phyloP scores from a whole-genome alignment of 495 filamentous ascomycete species.

The Penicillium subrubescens region DNA sequence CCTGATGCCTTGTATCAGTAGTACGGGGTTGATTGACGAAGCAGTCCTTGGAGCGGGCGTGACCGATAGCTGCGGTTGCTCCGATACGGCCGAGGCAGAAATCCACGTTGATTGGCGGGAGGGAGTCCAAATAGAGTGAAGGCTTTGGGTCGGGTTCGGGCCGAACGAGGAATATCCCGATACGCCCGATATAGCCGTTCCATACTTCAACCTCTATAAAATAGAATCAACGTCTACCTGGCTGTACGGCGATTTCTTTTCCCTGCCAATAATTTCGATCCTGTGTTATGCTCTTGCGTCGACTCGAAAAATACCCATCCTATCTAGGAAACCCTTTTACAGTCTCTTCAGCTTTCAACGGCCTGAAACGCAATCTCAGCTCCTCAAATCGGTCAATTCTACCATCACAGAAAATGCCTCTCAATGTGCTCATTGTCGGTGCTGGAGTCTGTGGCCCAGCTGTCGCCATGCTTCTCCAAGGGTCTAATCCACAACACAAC shows the following conservation, averaged over 20 bases:
- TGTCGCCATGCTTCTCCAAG: constrained; percentile 6
- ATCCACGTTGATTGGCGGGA: neutral
- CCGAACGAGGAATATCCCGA: constrained; percentile 9
- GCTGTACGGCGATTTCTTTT: neutral
- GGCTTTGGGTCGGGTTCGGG: neutral
- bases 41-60: neutral
- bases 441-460: constrained; percentile 9
- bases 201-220: neutral
- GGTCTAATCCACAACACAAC: constrained; percentile 7
- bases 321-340: neutral
- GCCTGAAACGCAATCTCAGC: neutral
- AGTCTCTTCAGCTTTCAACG: neutral
- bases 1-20: neutral
- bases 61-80: neutral
- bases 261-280: neutral
- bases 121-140: neutral
- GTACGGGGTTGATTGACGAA: neutral
- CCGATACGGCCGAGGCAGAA: neutral
- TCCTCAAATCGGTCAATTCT: neutral
- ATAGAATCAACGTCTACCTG: neutral
- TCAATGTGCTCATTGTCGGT: constrained; percentile 7
- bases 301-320: neutral
- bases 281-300: neutral
- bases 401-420: neutral
- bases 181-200: neutral